Base-by-base conservation (phyloP, 257 asterid genomes). In the Vinca minor region DNA sequence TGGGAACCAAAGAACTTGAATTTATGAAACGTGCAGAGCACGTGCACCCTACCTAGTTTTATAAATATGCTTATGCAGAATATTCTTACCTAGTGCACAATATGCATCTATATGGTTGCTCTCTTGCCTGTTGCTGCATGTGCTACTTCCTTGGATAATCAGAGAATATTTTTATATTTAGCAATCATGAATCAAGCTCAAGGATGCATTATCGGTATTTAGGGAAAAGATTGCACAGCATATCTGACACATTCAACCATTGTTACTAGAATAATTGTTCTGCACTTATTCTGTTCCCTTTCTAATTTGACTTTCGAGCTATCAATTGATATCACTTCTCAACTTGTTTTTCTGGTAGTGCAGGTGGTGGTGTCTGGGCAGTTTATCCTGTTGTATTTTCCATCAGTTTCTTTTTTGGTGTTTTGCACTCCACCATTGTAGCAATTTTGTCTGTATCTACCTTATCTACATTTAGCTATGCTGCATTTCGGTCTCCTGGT, bases 281-380 rank as follows among this genome's bases (percentile, higher is more conserved):
- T 28, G 15, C 38, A 28, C 23, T 45, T 12, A 1, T 42, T 9
- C 8, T 12, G 45, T 52, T 54, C 45, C 15, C 1, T 41, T 31
- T 67, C 47, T 59, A 11, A 25, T 38, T 47, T 31, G 25, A 56
- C 9, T 56, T 31, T 18, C 41, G 5, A 42, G 12, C 31, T 34
- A 31, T 56, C 18, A 48, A 44, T 49, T 36, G n/a, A 20, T 42
- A 47, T 62, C 32, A 46, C 23, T 23, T 4, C 36, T 48, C 45
- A 58, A 32, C 42, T n/a, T 68, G 36, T 72, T 59, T 56, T 38
- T n/a, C 50, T 60, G 64, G 44, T 69, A 69, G 71, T 74, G 67
- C 94, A 92, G 95, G 96, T 81, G 92, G 84, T 42, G 91, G 95
- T 64, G 42, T 88, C 65, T 92, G 98, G 98, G 96, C 93, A 49